Conservation (phyloP, 2,329 filamentous ascomycete species). For the Teratosphaeria epicoccoides region DNA sequence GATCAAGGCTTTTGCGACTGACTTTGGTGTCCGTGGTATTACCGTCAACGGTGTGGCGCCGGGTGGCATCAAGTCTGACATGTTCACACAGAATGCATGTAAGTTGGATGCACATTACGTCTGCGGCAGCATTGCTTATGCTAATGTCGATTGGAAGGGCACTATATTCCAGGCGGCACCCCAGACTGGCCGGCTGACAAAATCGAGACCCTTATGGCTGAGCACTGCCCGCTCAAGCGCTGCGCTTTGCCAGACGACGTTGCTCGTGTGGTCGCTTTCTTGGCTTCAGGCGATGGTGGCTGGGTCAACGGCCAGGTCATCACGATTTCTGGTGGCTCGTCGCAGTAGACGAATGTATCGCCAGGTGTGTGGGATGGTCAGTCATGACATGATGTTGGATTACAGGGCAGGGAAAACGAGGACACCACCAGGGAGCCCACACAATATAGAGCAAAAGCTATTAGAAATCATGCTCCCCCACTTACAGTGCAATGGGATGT, state of each 20-base stretch:
- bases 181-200: constrained; percentile 41
- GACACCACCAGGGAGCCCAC: not conserved
- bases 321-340: constrained; percentile 33
- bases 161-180: constrained; percentile 36
- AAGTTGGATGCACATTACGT: not conserved
- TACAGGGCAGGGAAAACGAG: not conserved
- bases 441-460: not conserved
- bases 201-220: constrained; percentile 41
- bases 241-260: constrained; percentile 39
- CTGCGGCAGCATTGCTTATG: not conserved
- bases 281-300: constrained; percentile 28
- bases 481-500: not conserved
- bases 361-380: not conserved
- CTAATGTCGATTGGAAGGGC: not conserved
- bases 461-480: not conserved
- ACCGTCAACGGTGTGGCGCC: constrained; percentile 65
- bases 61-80: constrained; percentile 64
- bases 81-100: constrained; percentile 48
- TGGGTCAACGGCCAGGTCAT: constrained; percentile 35
- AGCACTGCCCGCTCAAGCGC: constrained; percentile 38
- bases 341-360: constrained; percentile 21
- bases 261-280: constrained; percentile 30
- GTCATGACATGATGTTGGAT: constrained; percentile 3
- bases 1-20: constrained; percentile 60
- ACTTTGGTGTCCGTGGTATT: constrained; percentile 57